Evolutionary conservation across 208 protist genomes (phyloP).

Genomic region (Trypanosoma grayi): DNA sequence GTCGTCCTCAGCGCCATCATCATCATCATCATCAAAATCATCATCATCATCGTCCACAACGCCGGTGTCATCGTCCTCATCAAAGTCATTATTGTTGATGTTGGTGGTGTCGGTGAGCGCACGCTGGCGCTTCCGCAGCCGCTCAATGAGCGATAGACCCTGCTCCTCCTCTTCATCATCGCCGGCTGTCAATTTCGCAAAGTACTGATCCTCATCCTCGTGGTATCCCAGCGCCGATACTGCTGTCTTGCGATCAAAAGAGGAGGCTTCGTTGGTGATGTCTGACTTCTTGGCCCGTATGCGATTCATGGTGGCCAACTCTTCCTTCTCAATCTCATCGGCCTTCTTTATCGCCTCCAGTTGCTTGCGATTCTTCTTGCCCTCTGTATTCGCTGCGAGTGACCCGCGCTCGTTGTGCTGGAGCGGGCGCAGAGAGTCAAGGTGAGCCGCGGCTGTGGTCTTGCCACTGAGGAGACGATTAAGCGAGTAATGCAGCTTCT

Average conservation of each 20-base stretch:
- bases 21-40: conserved; percentile 33
- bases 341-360: conserved; percentile 62
- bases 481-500: conserved; percentile 95
- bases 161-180: conserved; percentile 41
- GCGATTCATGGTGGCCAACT: conserved; percentile 79
- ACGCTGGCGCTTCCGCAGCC: conserved; percentile 57
- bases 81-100: conserved; percentile 16
- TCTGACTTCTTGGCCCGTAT: conserved; percentile 77
- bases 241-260: conserved; percentile 34
- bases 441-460: conserved; percentile 51
- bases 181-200: conserved; percentile 65
- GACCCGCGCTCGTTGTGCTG: conserved; percentile 35
- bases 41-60: conserved; percentile 31
- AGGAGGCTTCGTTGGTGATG: conserved; percentile 25
- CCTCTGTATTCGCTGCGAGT: conserved; percentile 37
- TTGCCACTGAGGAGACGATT: conserved; percentile 92
- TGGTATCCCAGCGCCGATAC: conserved; percentile 75
- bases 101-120: conserved; percentile 18
- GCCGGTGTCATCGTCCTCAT: conserved; percentile 16
- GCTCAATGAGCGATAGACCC: conserved; percentile 80
- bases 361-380: conserved; percentile 62
- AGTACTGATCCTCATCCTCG: conserved; percentile 91
- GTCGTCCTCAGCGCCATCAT: conserved; percentile 21
- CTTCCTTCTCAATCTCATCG: conserved; percentile 81
- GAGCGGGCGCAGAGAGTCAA: conserved; percentile 70